phyloP scores from a whole-genome alignment of 352 stramenopile genomes.

The Phytophthora megakarya region DNA sequence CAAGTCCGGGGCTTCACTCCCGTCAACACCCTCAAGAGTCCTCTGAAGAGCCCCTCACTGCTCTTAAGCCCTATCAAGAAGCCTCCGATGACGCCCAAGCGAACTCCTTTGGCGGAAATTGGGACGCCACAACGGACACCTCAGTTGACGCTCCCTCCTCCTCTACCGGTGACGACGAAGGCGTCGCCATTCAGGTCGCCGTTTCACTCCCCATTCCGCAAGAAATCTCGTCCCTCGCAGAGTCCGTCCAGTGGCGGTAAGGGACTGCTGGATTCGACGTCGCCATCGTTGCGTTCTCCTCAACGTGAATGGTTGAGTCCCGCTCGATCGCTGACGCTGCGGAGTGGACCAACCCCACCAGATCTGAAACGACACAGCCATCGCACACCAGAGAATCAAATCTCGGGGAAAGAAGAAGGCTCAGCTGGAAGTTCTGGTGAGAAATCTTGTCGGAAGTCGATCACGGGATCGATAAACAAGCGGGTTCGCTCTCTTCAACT shows the following conservation, averaged over 20 bases:
- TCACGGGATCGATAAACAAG: slow-evolving; percentile 55
- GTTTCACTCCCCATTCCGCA: slow-evolving; percentile 78
- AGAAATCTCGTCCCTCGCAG: slow-evolving; percentile 53
- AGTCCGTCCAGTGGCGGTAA: slow-evolving; percentile 37
- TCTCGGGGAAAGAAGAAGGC: slow-evolving; percentile 17
- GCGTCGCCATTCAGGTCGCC: slow-evolving; percentile 63
- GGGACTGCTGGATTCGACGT: not conserved
- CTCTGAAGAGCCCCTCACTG: slow-evolving; percentile 34
- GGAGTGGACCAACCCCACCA: slow-evolving; percentile 39
- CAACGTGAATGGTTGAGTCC: slow-evolving; percentile 75
- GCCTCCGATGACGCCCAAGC: slow-evolving; percentile 41
- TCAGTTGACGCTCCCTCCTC: slow-evolving; percentile 44
- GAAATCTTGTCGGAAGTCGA: slow-evolving; percentile 33
- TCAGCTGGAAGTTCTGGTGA: slow-evolving; percentile 24
- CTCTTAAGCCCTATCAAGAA: slow-evolving; percentile 48
- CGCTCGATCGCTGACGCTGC: slow-evolving; percentile 43
- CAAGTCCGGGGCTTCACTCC: slow-evolving; percentile 69
- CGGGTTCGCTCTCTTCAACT: slow-evolving; percentile 78
- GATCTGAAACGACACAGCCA: slow-evolving; percentile 37
- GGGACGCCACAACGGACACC: slow-evolving; percentile 56
- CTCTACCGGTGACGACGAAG: slow-evolving; percentile 54
- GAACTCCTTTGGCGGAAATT: slow-evolving; percentile 49
- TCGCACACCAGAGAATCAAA: slow-evolving; percentile 23
- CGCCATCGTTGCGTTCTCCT: slow-evolving; percentile 36
- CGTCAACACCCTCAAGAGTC: slow-evolving; percentile 71